Base-by-base conservation (phyloP, 371 early-diverging fungal species). In the Capniomyces stellatus region DNA sequence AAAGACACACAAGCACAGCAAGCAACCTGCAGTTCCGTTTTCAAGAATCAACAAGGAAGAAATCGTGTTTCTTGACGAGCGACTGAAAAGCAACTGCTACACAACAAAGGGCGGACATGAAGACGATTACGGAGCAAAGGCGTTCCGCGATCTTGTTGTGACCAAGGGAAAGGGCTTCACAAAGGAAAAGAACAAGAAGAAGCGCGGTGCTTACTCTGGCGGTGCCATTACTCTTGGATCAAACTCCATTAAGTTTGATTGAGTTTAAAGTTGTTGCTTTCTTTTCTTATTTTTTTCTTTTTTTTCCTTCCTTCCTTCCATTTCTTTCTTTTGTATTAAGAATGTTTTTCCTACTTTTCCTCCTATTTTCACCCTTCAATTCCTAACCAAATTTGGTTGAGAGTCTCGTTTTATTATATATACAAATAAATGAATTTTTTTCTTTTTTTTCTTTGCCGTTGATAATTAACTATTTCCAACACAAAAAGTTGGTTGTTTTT, bases 101-200 rank as follows among this genome's bases (percentile, higher is more conserved):
- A 69, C 73, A 47, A 49, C 66, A 46, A 88, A 84, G 66, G 81
- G 79, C 23, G 82, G 79, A 1, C 71, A 73, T 18, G 66, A 72
- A 29, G 59, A 50, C 12, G 83, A 85, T 44, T 95, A 91, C 67
- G 96, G 95, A 15, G 75, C 79, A 73, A 91, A 87, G 62, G 98
- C 98, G 2, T 83, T 91, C 62, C 71, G 74, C 62, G 96, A 96
- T 56, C 74, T 97, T 58, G 82, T 89, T 54, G 83, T 82, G 39
- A 89, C 85, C 3, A 73, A 86, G 30, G 98, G 98, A 39, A 92
- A 91, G 67, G 85, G 82, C 24, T 97, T 97, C 75, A 76, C 88
- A 39, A 82, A 83, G 10, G 94, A 92, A 58, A 97, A 97, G 79
- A 89, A 88, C 63, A 95, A 95, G 75, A 95, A 95, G 76, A 96